phyloP scores from a whole-genome alignment of 179 eudicot genomes.

The Heliamphora ciliata region DNA sequence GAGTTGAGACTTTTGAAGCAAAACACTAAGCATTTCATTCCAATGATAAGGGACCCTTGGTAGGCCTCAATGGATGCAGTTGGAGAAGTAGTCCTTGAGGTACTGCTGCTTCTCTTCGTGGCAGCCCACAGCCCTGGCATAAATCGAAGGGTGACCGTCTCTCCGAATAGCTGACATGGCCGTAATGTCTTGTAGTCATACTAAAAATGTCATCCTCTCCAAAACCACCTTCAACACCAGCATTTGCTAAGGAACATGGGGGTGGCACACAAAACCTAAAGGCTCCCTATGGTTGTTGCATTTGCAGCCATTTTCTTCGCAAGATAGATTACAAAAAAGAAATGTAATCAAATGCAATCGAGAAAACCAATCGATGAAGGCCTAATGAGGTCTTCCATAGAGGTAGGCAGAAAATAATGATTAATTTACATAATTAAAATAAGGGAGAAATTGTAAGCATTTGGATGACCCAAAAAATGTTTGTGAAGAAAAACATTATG shows the following conservation, averaged over 20 bases:
- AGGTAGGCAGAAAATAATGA: too few relatives aligned
- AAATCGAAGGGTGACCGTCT: constrained; percentile 81
- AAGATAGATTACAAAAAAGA: too few relatives aligned
- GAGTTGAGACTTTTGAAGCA: constrained; percentile 28
- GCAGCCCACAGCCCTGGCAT: constrained; percentile 33
- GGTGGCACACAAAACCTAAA: constrained; percentile 37
- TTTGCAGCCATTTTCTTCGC: constrained; percentile 73
- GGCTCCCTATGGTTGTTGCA: constrained; percentile 78
- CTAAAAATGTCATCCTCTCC: constrained; percentile 58
- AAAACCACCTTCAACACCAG: constrained; percentile 42
- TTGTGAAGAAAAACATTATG: too few relatives aligned
- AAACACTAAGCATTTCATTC: constrained; percentile 62
- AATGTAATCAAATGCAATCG: too few relatives aligned
- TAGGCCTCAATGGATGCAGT: constrained; percentile 89
- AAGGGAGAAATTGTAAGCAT: too few relatives aligned
- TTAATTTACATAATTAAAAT: too few relatives aligned
- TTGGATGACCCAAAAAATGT: too few relatives aligned
- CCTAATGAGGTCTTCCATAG: too few relatives aligned
- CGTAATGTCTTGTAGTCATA: constrained; percentile 59
- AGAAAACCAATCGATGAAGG: too few relatives aligned
- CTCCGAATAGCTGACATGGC: constrained; percentile 54
- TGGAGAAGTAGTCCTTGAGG: constrained; percentile 30
- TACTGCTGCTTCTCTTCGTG: constrained; percentile 34
- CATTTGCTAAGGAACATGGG: constrained; percentile 46
- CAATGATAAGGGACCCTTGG: constrained; percentile 86